A percentile compares a stretch with the other conserved stretches of the same genome.
Conservation (phyloP, 1,139 yeast species). For the Magnusiomyces sp. region DNA sequence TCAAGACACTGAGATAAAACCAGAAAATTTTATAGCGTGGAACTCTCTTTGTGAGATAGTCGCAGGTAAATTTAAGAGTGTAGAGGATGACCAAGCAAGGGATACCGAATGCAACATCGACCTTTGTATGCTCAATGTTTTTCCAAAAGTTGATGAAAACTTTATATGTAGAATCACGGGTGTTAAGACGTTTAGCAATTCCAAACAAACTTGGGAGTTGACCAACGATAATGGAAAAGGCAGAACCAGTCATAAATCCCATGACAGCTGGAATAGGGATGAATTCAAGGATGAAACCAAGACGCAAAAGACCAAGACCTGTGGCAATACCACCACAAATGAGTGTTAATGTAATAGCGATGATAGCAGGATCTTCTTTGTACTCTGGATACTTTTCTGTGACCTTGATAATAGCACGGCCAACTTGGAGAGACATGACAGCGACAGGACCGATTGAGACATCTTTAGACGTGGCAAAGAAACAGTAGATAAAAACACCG, state of each 20-base stretch:
- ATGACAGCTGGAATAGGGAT: constrained; percentile 88
- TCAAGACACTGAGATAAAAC: constrained; percentile 66
- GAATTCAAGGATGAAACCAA: constrained; percentile 83
- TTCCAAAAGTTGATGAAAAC: constrained; percentile 69
- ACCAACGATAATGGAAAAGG: constrained; percentile 70
- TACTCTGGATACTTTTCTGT: constrained; percentile 40
- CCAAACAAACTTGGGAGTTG: constrained; percentile 90
- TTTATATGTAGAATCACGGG: constrained; percentile 59
- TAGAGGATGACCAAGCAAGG: constrained; percentile 62
- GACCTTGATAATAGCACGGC: constrained; percentile 66
- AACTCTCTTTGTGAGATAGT: constrained; percentile 53
- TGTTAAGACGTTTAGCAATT: constrained; percentile 50
- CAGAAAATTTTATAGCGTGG: constrained; percentile 50
- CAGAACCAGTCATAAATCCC: constrained; percentile 95
- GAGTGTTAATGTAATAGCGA: constrained; percentile 73
- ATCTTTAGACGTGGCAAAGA: constrained; percentile 92
- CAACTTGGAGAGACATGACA: constrained; percentile 83
- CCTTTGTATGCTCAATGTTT: constrained; percentile 54
- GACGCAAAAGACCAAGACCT: constrained; percentile 71
- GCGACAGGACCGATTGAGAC: constrained; percentile 97
- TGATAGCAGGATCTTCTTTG: constrained; percentile 36
- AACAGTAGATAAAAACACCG: constrained; percentile 80
- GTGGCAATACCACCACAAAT: constrained; percentile 80
- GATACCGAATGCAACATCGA: constrained; percentile 87
- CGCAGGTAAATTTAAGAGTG: constrained; percentile 35